Evolutionary conservation across 768 basidiomycete species (phyloP).

Genomic region (Mycena haematopus): DNA sequence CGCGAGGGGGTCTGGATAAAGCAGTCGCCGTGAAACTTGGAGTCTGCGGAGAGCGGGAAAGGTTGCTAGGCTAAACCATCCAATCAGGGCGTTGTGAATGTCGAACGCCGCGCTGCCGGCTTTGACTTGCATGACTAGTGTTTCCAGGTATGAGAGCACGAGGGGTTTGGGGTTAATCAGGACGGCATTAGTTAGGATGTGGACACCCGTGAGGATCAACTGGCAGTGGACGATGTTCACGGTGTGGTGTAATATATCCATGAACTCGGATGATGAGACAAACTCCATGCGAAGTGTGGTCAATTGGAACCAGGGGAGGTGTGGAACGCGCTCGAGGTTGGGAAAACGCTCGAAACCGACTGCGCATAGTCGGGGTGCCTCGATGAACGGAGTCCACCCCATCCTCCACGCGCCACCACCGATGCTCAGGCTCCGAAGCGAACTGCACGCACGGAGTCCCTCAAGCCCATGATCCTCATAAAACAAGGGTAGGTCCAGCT

Average conservation of each 20-base stretch:
- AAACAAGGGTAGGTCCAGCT: no score
- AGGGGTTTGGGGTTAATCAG: background rate
- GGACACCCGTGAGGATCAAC: background rate
- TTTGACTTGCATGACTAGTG: background rate
- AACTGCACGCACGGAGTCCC: no score
- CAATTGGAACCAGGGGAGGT: background rate
- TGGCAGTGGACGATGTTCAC: background rate
- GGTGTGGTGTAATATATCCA: background rate
- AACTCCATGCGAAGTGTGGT: background rate
- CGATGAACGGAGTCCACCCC: background rate
- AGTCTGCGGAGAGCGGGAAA: background rate
- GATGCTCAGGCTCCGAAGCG: no score
- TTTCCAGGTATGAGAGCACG: background rate
- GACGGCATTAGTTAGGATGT: background rate
- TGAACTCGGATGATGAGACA: background rate
- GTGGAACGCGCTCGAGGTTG: no score
- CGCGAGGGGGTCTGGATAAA: background rate
- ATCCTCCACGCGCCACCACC: background rate
- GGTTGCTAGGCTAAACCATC: background rate
- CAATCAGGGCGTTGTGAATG: background rate
- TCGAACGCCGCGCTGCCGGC: background rate
- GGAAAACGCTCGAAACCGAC: background rate
- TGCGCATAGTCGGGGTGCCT: background rate
- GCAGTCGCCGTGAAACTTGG: background rate
- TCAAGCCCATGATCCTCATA: no score